A percentile compares a stretch with the other conserved stretches of the same genome.
phyloP scores from a whole-genome alignment of 306 rosid genomes.

The Trifolium fragiferum region DNA sequence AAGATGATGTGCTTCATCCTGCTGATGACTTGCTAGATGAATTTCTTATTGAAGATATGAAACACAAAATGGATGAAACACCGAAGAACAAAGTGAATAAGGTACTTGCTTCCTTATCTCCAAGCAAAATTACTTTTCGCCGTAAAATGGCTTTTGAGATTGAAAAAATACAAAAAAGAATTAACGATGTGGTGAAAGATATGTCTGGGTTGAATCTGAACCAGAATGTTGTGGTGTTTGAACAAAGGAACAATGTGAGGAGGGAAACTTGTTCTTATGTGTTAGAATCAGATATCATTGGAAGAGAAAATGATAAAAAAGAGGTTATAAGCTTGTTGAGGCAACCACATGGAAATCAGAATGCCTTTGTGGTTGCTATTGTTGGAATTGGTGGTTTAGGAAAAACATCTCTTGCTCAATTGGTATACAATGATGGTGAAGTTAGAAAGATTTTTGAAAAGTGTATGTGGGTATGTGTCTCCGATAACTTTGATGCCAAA shows the following conservation, averaged over 20 bases:
- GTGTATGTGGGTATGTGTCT: conserved; percentile 6
- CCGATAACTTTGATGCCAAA: conserved; percentile 17
- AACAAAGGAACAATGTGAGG: background rate
- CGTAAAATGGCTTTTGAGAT: background rate
- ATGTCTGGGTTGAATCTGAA: background rate
- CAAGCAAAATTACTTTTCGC: background rate
- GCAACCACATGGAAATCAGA: background rate
- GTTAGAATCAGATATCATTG: conserved; percentile 13
- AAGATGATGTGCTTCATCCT: background rate
- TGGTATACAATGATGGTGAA: background rate
- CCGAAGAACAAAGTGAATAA: background rate
- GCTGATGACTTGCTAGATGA: background rate
- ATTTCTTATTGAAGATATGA: background rate
- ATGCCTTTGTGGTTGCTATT: conserved; percentile 2
- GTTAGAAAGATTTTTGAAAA: background rate
- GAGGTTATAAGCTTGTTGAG: background rate
- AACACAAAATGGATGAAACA: background rate
- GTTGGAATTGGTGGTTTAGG: conserved; percentile 43
- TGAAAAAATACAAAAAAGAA: background rate
- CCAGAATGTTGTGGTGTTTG: background rate
- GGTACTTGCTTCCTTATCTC: background rate
- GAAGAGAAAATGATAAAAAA: background rate
- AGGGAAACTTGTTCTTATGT: conserved; percentile 18
- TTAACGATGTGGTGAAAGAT: background rate
- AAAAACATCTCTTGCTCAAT: conserved; percentile 33